These are phyloP conservation scores for Coniophora puteana DNA, from an alignment of 1,284 basidiomycete genomes.

Conservation along the genomic window DNA sequence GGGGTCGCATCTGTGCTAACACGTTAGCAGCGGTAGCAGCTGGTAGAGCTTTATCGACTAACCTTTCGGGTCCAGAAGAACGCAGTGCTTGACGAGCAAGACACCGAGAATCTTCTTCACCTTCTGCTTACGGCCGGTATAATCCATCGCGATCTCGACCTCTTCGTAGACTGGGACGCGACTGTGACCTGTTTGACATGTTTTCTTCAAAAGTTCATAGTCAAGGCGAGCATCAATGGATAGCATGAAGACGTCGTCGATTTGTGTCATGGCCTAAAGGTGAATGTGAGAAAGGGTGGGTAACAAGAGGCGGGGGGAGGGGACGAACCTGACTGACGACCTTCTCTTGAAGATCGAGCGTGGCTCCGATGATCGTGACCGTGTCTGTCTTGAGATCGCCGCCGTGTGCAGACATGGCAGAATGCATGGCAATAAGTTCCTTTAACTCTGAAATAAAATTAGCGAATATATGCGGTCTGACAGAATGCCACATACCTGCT, in stretches of 20 bases:
- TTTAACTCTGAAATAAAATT: constrained; percentile 46
- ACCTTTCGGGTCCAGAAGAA: constrained; percentile 87
- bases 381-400: constrained; percentile 73
- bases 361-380: constrained; percentile 73
- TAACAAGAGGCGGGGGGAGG: background rate
- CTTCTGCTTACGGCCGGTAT: constrained; percentile 23
- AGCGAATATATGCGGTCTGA: background rate
- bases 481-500: constrained; percentile 22
- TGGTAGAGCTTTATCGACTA: no score
- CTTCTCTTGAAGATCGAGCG: constrained; percentile 71
- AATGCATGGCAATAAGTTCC: constrained; percentile 72
- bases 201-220: constrained; percentile 45
- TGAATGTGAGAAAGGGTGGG: background rate
- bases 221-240: constrained; percentile 49
- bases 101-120: constrained; percentile 51
- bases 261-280: constrained; percentile 27
- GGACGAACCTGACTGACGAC: constrained; percentile 44
- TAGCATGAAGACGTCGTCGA: constrained; percentile 45
- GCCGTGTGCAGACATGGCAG: constrained; percentile 48
- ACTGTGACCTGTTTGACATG: constrained; percentile 53
- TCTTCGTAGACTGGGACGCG: constrained; percentile 41
- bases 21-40: no score
- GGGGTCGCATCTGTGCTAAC: constrained; percentile 58
- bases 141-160: constrained; percentile 30
- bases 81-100: constrained; percentile 60